phyloP scores from a whole-genome alignment of 495 filamentous ascomycete genomes.

The Penicillium mononematosum region DNA sequence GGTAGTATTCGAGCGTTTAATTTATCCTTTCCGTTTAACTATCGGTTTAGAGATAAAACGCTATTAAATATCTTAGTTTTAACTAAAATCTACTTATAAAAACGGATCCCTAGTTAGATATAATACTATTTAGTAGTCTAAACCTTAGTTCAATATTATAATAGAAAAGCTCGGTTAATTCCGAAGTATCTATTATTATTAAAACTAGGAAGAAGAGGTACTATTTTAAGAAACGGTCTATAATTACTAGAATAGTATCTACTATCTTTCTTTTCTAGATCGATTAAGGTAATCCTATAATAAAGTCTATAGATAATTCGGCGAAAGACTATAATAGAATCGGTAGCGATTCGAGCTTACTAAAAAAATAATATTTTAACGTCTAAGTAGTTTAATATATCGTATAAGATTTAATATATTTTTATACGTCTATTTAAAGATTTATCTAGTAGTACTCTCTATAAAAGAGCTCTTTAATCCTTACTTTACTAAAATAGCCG shows the following conservation, averaged over 20 bases:
- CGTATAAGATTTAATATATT: too few species aligned
- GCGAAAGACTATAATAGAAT: background rate
- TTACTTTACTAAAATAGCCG: too few species aligned
- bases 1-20: background rate
- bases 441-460: too few species aligned
- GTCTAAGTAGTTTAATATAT: too few species aligned
- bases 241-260: background rate
- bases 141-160: background rate
- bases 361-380: background rate
- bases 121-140: background rate
- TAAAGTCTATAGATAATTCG: background rate
- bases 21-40: background rate
- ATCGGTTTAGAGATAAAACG: constrained; percentile 2
- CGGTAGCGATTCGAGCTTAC: constrained; percentile 1
- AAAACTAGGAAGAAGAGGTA: background rate
- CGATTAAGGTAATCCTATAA: background rate
- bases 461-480: too few species aligned
- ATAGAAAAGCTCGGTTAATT: background rate
- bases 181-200: background rate
- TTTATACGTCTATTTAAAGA: too few species aligned
- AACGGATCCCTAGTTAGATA: background rate
- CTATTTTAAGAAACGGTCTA: background rate
- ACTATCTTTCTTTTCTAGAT: background rate
- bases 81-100: constrained; percentile 4
- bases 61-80: background rate